Base-by-base conservation (phyloP, 2,329 filamentous ascomycete species). In the Pseudogymnoascus sp. region DNA sequence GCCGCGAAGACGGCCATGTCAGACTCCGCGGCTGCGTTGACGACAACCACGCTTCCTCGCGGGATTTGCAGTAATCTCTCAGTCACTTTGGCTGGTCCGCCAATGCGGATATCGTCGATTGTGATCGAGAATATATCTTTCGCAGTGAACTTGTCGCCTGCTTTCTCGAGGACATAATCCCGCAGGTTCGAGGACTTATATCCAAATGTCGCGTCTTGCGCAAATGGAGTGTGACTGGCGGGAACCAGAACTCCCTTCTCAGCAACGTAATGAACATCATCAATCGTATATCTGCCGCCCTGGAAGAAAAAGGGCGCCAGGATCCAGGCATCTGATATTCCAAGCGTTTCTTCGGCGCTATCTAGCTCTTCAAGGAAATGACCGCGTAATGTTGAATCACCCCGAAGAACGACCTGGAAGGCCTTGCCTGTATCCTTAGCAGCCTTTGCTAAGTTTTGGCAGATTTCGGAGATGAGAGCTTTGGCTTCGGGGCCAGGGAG, bases 221-320 rank as follows among this genome's bases (percentile, higher is more conserved):
- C 82, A 63, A 85, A 85, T 0, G 80, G 81, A 0, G 82, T 85
- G 33, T 78, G 72, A 0, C 76, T 79, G 0, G 82, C 80, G 0
- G 82, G 80, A 0, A 82, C 76, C 2, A 82, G 66, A 0, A 66
- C 67, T 0, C 78, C 77, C 0, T 77, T 77, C 48, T 84, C 81
- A 1, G 77, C 76, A 6, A 85, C 82, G 62, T 85, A 85, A 67
- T 85, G 82, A 0, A 84, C 76, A 67, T 85, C 79, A 29, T 79
- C 68, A 12, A 85, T 82, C 0, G 82, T 86, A 45, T 80, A 81
- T 2, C 83, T 69, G 0, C 83, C 82, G 5, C 83, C 83, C 65
- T 86, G 82, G 3, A 79, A 73, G 68, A 86, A 86, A 69, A 85
- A 85, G 0, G 83, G 83, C 0, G 81, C 81, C 0, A 86, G 71